Base-by-base conservation (phyloP, 352 stramenopile species). In the Albugo candida region DNA sequence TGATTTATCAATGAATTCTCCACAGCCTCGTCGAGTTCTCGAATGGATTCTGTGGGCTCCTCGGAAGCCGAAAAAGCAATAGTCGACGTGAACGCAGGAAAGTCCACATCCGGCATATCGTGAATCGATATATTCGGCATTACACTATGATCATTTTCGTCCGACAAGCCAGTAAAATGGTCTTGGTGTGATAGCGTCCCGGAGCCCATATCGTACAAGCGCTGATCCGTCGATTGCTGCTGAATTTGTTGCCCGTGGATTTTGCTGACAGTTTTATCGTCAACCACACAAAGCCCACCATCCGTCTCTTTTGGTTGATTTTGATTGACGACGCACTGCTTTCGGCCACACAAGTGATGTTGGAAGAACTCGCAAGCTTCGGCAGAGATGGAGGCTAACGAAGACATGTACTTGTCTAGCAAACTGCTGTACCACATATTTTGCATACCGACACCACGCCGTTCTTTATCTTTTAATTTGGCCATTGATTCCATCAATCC, bases 361-460 rank as follows among this genome's bases (percentile, higher is more conserved):
- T 85, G 69, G 48, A 88, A 88, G 13, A 84, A 58, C 27, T 83
- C 72, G 41, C 65, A 83, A 6, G 72, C 65, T 39, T 81, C 60
- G 0, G 55, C 37, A 2, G 71, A 84, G 37, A 84, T 49, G 14
- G 72, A 66, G 1, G 61, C 60, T 1, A 88, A 47, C 10, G 67
- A 62, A 10, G 61, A 60, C 67, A 84, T 77, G 47, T 86, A 88
- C 3, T 56, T 48, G 51, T 88, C 70, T 13, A 88, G 55, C 18
- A 65, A 59, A 24, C 69, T 54, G 35, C 59, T 83, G 52, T 83
- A 84, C 16, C 45, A 61, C 76, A 88, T 88, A 52, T 88, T 88
- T 55, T 88, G 76, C 47, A 83, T 52, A 0, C 75, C 75, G 6
- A 88, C 72, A 8, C 75, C 72, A 19, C 75, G 75, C 2, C 65